Conservation (phyloP, 2,329 filamentous ascomycete species). For the Epichloe sibirici region DNA sequence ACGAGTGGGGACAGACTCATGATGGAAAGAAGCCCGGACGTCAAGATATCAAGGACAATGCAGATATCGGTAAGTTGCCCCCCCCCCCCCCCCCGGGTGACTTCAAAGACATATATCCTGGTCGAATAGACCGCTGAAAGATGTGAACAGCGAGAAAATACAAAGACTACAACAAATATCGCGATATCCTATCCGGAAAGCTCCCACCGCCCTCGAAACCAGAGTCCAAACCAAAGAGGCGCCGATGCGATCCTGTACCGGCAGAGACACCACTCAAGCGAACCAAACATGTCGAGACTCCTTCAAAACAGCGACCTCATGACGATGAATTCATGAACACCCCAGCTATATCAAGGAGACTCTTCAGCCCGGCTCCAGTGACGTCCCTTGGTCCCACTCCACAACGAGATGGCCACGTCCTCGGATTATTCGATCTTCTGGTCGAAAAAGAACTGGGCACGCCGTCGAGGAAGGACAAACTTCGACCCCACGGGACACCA, state of each 20-base stretch:
- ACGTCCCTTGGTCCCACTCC: constrained; percentile 65
- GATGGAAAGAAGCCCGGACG: constrained; percentile 56
- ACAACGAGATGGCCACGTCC: constrained; percentile 62
- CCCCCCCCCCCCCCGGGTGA: too few species aligned
- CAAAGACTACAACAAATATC: constrained; percentile 59
- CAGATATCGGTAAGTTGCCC: constrained; percentile 48
- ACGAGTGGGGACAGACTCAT: constrained; percentile 48
- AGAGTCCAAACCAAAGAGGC: constrained; percentile 24
- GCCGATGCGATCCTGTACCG: constrained; percentile 23
- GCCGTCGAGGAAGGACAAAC: constrained; percentile 31
- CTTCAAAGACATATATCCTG: too few species aligned
- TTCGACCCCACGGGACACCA: constrained; percentile 10
- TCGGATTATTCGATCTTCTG: constrained; percentile 66
- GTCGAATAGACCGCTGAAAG: not conserved
- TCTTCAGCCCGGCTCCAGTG: constrained; percentile 47
- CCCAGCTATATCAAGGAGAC: constrained; percentile 42
- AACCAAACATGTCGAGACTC: constrained; percentile 33
- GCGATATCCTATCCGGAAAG: constrained; percentile 47
- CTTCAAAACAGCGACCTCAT: constrained; percentile 27
- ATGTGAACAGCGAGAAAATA: constrained; percentile 51
- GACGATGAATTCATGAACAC: constrained; percentile 37
- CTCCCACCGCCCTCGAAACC: constrained; percentile 24
- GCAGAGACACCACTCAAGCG: constrained; percentile 41
- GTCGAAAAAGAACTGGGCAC: constrained; percentile 36
- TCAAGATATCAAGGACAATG: constrained; percentile 65